Base-by-base conservation (phyloP, 2,329 filamentous ascomycete species). In the Coniochaeta sp. region DNA sequence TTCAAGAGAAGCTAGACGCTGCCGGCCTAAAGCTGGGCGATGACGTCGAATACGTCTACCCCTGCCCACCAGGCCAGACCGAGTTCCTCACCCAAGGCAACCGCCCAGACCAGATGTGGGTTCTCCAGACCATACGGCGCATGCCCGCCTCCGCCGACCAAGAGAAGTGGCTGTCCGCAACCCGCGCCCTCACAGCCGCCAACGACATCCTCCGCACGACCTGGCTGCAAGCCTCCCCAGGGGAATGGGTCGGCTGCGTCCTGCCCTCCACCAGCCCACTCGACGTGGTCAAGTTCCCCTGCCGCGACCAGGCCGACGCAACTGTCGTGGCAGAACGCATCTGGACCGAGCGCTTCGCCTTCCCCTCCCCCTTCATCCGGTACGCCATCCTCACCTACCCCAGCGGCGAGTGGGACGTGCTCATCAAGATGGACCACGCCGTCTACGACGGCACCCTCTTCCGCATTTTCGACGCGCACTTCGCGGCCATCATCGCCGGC, bases 391-490 rank as follows among this genome's bases (percentile, higher is more conserved):
- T 68, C 20, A 51, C 52, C 18, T 56, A 60, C 18, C 13, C 48
- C 2, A 54, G 64, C 18, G 58, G 61, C 22, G 54, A 52, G n/a
- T 38, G 57, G 22, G 59, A 65, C 24, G 53, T 69, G 3, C 52
- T 60, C 45, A 67, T 60, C 59, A 70, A 70, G 50, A 56, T 68
- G 24, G 57, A 67, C 54, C 65, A 67, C 51, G 65, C 56, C 31
- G 52, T 63, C 12, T 68, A 69, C 55, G 67, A 68, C 52, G 67
- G 67, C 1, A 69, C 67, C 3, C 55, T 70, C 1, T 59, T 70
- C 26, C 65, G 66, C 27, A 62, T 69, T 24, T 68, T 69, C 33
- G 67, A 64, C 52, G 61, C 63, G 14, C 63, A 69, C 10, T 67
- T 67, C 49, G 54, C 53, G 4, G 58, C 65, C 13, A 54, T 65